Base-by-base conservation (phyloP, 75 land plant species). In the Cunninghamia lanceolata region DNA sequence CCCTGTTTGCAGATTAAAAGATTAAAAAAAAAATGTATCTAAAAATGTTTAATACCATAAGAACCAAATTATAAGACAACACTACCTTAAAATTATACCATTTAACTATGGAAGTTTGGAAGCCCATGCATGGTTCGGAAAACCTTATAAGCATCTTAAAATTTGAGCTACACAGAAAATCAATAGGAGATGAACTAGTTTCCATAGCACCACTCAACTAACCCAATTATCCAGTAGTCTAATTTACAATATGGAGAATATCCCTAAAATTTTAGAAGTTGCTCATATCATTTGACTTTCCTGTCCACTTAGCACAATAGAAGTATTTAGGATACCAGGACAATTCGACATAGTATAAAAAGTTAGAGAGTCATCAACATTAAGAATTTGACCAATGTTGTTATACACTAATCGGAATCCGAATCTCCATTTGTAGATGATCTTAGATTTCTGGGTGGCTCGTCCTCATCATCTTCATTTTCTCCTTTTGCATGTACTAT, bases 361-460 rank as follows among this genome's bases (percentile, higher is more conserved):
- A 25, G 68, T 63, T 21, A 53, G 63, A 56, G 21, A 56, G 19
- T 56, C 25, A 1, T 56, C 28, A 3, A 5, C 68, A 63, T 25
- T 63, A 63, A 25, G 9, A 63, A 63, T 63, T 63, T 63, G 9
- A 8, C 68, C 30, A 25, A 63, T 16, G 17, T 16, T 16, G 17
- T 16, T 25, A 11, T 19, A 42, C 0, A 46, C 86, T 83, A 93
- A 47, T 93, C 94, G 5, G 93, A 91, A 83, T 93, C 94, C 0
- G 92, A 93, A 85, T 88, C 89, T 14, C 54, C 75, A 66, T 71
- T 34, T 47, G 82, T 77, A 3, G 92, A 89, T 10, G 92, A 85
- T 59, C 92, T 86, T 21, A 93, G 84, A 66, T 40, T 88, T 84
- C 92, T 86, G 13, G 83, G 40, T 54, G 59, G 86, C 30, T 71